Conservation (phyloP, 2,329 filamentous ascomycete species). For the Fusarium lyarnte region DNA sequence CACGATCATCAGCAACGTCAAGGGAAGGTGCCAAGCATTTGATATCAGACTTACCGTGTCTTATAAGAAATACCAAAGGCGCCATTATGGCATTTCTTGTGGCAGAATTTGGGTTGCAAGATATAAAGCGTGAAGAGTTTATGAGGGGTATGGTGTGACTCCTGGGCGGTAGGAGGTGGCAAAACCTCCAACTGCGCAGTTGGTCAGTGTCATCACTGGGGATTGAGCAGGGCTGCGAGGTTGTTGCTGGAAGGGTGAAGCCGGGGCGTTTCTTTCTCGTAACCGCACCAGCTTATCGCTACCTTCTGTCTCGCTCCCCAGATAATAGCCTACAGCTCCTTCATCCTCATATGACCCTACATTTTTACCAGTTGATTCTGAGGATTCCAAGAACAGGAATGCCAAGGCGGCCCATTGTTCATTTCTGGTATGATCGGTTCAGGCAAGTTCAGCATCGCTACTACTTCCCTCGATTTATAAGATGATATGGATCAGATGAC, state of each 20-base stretch:
- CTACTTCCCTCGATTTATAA: too few relatives aligned
- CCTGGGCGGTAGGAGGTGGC: not conserved
- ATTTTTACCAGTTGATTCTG: too few relatives aligned
- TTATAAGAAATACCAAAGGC: not conserved
- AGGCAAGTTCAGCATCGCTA: too few relatives aligned
- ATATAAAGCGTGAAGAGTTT: not conserved
- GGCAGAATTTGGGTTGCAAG: too few relatives aligned
- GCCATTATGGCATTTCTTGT: not conserved
- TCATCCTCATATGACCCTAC: too few relatives aligned
- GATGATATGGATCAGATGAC: too few relatives aligned
- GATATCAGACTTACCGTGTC: not conserved
- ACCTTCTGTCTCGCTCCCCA: fast-evolving
- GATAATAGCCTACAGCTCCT: not conserved
- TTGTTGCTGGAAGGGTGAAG: too few relatives aligned
- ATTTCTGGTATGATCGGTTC: fast-evolving
- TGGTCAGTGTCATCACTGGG: not conserved
- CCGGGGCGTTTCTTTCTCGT: not conserved
- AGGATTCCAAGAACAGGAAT: too few relatives aligned
- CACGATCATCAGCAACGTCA: not conserved
- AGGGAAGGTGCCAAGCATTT: fast-evolving
- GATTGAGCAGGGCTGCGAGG: not conserved
- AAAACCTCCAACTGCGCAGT: not conserved
- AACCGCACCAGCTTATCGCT: fast-evolving
- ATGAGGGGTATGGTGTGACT: not conserved
- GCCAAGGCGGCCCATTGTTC: too few relatives aligned